These are phyloP conservation scores for Plasmodium sp. DNA, from an alignment of 169 alveolate genomes.

Conservation along the genomic window DNA sequence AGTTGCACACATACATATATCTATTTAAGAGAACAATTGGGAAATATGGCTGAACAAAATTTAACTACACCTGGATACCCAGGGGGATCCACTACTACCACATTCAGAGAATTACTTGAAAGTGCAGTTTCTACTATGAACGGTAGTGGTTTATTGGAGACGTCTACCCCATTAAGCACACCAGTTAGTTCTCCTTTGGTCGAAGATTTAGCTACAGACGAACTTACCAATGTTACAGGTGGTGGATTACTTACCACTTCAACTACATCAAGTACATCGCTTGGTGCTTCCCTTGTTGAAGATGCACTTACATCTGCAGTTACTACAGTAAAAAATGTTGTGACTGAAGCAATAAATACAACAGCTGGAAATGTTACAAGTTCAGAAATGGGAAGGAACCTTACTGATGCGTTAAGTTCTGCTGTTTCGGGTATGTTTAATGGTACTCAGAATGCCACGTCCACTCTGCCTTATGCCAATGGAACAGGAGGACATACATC, in stretches of 20 bases:
- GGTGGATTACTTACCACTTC: not conserved
- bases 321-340: not conserved
- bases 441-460: not conserved
- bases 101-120: not conserved
- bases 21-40: not conserved
- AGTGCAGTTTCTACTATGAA: not conserved
- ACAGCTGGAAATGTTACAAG: not conserved
- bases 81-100: not conserved
- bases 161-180: not conserved
- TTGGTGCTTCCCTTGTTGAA: not conserved
- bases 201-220: not conserved
- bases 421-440: not conserved
- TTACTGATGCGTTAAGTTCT: not conserved
- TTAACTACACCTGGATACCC: not conserved
- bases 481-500: not conserved
- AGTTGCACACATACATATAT: not conserved
- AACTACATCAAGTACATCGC: not conserved
- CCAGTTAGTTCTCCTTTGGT: not conserved
- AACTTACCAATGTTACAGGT: not conserved
- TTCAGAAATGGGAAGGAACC: not conserved
- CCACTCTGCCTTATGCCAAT: not conserved
- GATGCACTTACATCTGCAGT: not conserved
- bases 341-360: not conserved
- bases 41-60: slow-evolving; percentile 14
- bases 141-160: not conserved